These are phyloP conservation scores for Aspergillus pseudonomiae DNA, from an alignment of 2,329 filamentous ascomycete species.

Conservation along the genomic window DNA sequence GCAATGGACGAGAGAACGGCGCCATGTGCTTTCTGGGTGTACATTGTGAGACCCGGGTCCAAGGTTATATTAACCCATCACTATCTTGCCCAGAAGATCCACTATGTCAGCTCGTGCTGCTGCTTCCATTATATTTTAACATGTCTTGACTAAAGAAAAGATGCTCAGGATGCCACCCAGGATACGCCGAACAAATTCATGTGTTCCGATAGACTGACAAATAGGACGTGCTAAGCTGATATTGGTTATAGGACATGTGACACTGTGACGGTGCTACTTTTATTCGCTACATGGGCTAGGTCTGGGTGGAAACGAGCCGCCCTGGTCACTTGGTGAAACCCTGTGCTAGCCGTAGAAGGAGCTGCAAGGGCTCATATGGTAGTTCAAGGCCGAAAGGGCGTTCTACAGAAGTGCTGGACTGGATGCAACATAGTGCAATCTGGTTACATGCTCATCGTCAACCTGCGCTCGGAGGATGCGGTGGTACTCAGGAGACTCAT, in stretches of 20 bases:
- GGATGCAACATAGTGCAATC: neutral
- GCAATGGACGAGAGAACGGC: neutral
- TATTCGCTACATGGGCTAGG: neutral
- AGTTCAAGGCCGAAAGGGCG: neutral
- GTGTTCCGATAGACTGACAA: neutral
- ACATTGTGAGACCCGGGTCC: neutral
- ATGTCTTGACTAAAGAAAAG: neutral
- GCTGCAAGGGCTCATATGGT: neutral
- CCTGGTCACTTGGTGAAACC: neutral
- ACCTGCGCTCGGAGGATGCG: neutral
- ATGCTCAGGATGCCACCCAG: neutral
- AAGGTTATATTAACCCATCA: neutral
- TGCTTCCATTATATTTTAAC: neutral
- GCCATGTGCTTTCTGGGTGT: neutral
- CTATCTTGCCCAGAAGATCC: neutral
- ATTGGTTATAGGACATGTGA: neutral
- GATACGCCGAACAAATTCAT: neutral
- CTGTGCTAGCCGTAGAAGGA: neutral
- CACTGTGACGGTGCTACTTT: neutral
- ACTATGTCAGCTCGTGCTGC: neutral
- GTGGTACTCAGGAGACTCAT: neutral
- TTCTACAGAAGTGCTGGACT: neutral
- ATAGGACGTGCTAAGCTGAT: neutral
- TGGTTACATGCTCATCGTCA: neutral
- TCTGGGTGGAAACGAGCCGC: too few relatives aligned